Percentiles rank a stretch among this genome's conserved stretches.
phyloP scores from a whole-genome alignment of 352 stramenopile genomes.

The Peronospora belbahrii region DNA sequence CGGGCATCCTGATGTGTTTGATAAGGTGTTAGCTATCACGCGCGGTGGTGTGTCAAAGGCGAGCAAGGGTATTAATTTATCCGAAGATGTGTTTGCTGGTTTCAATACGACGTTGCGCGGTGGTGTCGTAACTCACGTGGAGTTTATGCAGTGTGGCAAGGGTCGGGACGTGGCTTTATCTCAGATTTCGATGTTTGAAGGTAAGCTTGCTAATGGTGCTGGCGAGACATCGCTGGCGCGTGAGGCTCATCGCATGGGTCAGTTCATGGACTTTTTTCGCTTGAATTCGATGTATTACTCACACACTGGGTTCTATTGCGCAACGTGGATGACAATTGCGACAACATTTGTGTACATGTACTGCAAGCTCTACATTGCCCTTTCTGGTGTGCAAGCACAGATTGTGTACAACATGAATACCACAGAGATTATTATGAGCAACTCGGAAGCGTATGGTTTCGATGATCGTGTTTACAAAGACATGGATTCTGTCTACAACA shows the following conservation, averaged over 20 bases:
- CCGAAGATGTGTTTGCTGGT: conserved; percentile 79
- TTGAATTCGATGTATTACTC: conserved; percentile 86
- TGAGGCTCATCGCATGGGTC: conserved; percentile 78
- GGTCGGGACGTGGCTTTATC: conserved; percentile 77
- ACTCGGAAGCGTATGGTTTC: conserved; percentile 39
- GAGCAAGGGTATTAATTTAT: conserved; percentile 81
- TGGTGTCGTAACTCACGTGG: conserved; percentile 70
- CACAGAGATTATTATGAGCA: conserved; percentile 58
- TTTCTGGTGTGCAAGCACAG: conserved; percentile 59
- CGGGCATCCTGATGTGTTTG: conserved; percentile 77
- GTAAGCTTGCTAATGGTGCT: conserved; percentile 76
- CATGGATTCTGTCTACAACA: conserved; percentile 64
- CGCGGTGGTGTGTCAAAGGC: conserved; percentile 72
- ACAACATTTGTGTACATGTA: conserved; percentile 86
- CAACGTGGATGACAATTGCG: conserved; percentile 85
- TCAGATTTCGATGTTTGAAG: conserved; percentile 85
- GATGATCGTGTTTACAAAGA: conserved; percentile 57
- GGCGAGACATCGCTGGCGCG: conserved; percentile 70
- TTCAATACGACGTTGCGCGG: conserved; percentile 76
- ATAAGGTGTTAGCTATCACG: conserved; percentile 70
- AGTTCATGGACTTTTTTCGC: conserved; percentile 84
- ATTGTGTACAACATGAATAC: conserved; percentile 74
- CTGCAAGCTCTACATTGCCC: conserved; percentile 71
- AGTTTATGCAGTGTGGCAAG: conserved; percentile 86
- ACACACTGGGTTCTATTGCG: conserved; percentile 82